These are phyloP conservation scores for Flaveria sonorensis DNA, from an alignment of 129 eudicot genomes.

Conservation along the genomic window DNA sequence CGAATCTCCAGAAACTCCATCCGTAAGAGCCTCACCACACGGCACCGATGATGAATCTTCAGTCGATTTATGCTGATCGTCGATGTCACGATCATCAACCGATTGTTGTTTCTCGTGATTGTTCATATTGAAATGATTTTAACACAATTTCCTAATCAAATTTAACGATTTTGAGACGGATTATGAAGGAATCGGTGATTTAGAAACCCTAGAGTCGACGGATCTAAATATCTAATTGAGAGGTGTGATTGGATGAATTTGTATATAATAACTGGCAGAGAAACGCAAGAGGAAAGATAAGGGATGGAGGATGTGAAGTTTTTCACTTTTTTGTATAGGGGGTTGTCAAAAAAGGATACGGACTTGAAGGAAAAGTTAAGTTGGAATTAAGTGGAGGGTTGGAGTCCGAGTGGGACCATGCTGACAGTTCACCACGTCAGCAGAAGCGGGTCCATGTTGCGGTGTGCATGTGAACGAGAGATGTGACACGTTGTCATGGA, in stretches of 20 bases:
- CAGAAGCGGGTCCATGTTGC: slow-evolving; percentile 17
- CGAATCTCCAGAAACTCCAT: slow-evolving; percentile 27
- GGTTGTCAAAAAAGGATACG: slow-evolving; percentile 28
- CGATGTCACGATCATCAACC: slow-evolving; percentile 33
- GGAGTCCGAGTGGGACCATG: slow-evolving; percentile 45
- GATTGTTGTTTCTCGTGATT: slow-evolving; percentile 48
- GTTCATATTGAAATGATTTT: slow-evolving; percentile 35
- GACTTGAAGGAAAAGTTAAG: slow-evolving; percentile 33
- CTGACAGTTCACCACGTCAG: slow-evolving; percentile 22
- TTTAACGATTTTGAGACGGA: background rate
- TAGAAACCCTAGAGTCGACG: slow-evolving; percentile 4
- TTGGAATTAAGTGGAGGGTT: slow-evolving; percentile 14
- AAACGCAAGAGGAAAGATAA: slow-evolving; percentile 25
- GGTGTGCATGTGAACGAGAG: slow-evolving; percentile 2
- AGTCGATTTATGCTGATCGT: slow-evolving; percentile 31
- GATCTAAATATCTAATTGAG: slow-evolving; percentile 23
- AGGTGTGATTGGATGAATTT: slow-evolving; percentile 13
- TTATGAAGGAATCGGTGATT: background rate
- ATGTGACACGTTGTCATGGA: slow-evolving; percentile 28
- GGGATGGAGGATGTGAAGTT: background rate
- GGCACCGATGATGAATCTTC: slow-evolving; percentile 17
- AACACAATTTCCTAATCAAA: background rate
- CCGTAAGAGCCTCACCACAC: background rate
- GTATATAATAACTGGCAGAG: slow-evolving; percentile 25
- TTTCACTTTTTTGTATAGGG: slow-evolving; percentile 2